Base-by-base conservation (phyloP, 225 moss, liverwort and hornwort species). In the Thuidium tamariscinum region DNA sequence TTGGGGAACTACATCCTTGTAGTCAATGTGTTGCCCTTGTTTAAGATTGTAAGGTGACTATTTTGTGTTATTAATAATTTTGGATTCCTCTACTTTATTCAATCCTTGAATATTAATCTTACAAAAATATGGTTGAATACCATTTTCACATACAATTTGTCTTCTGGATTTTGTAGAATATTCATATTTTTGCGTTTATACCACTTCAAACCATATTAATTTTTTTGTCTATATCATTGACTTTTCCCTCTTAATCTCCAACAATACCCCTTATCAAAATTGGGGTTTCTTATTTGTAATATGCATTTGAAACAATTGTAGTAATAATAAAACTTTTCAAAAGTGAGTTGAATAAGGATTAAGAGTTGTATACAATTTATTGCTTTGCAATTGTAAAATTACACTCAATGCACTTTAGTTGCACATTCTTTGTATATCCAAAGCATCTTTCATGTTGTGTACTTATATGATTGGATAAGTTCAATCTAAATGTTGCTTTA, bases 401-500 rank as follows among this genome's bases (percentile, higher is more conserved):
- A 9, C 5, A 36, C 1, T 16, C 16, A 76, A 36, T 30, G 2
- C 2, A 34, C 51, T 51, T 13, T n/a, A 22, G 14, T n/a, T 51
- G 14, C 14, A 74, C 13, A 74, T 51, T 74, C 5, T 75, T 34
- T 9, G 0, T 8, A 22, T 9, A n/a, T 52, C 4, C 22, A 15
- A 75, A 76, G 23, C 9, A 52, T 54, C 25, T 52, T 34, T 54
- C 6, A 23, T 54, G 36, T 52, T 75, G 36, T 76, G 2, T 15
- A 76, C 6, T 15, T 25, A 36, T 54, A 54, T 23, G 6, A 52
- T 52, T 75, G 5, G 15, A 75, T 3, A 49, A 49, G 13, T 74
- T 32, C 1, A 23, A n/a, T n/a, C n/a, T 0, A 49, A 34, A 22
- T 52, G 3, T 3, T 49, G 2, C n/a, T 14, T 51, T 5, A 19